These are phyloP conservation scores for Tylopilus sp. DNA, from an alignment of 1,284 basidiomycete genomes.

Conservation along the genomic window DNA sequence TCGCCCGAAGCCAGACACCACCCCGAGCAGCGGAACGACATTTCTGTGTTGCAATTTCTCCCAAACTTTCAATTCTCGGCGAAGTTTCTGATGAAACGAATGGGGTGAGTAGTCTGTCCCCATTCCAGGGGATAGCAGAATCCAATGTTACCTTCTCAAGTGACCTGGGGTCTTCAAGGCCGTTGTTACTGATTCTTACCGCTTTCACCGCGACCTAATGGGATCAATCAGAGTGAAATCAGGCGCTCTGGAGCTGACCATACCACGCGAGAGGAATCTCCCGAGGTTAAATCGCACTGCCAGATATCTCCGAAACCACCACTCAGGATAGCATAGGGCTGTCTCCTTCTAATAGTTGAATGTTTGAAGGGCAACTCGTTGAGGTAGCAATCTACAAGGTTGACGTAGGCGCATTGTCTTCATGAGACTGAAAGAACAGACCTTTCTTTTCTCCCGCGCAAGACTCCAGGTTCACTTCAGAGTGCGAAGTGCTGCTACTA, in stretches of 20 bases:
- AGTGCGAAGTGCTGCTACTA: constrained; percentile 16
- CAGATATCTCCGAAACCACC: constrained; percentile 28
- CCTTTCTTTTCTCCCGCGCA: constrained; percentile 12
- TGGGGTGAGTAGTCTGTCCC: neutral
- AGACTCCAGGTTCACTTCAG: constrained; percentile 11
- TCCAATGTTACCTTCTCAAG: constrained; percentile 15
- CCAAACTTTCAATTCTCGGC: constrained; percentile 29
- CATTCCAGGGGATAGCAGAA: neutral
- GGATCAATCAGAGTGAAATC: neutral
- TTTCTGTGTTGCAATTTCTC: constrained; percentile 21
- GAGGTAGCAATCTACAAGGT: constrained; percentile 9
- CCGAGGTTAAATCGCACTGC: constrained; percentile 22
- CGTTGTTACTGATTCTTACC: constrained; percentile 7
- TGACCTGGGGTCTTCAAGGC: neutral
- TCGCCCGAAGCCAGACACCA: constrained; percentile 20
- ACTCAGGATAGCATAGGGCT: constrained; percentile 4
- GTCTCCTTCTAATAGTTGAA: constrained; percentile 13
- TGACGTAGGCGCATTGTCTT: neutral
- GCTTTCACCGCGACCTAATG: constrained; percentile 26
- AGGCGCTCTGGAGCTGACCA: neutral
- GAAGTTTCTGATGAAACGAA: constrained; percentile 20
- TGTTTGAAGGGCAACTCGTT: constrained; percentile 13
- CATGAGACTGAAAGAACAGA: constrained; percentile 4
- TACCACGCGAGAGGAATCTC: constrained; percentile 9
- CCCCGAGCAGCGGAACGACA: constrained; percentile 28